A percentile compares a stretch with the other conserved stretches of the same genome.
Evolutionary conservation across 768 basidiomycete species (phyloP).

Genomic region (Rubroboletus satanas): DNA sequence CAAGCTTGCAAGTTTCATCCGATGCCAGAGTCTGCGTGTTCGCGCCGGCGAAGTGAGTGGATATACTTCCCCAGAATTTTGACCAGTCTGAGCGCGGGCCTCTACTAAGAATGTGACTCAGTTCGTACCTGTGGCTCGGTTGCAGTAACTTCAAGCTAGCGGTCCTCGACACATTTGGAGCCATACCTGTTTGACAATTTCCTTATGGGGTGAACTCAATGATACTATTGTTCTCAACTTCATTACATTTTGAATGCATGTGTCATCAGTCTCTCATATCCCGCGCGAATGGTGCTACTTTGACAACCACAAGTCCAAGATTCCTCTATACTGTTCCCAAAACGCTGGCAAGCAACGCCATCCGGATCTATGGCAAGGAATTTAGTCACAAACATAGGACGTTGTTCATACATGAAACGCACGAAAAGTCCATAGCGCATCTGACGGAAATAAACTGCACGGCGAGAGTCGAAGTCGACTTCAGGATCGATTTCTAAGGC

Average conservation of each 20-base stretch:
- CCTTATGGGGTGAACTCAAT: too few relatives aligned
- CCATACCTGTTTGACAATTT: too few relatives aligned
- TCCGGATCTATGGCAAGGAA: constrained; percentile 51
- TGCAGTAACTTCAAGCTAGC: too few relatives aligned
- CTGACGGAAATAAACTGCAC: constrained; percentile 97
- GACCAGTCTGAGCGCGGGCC: accelerated
- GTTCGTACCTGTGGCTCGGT: too few relatives aligned
- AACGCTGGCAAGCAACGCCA: constrained; percentile 76
- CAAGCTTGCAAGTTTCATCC: too few relatives aligned
- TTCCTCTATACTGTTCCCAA: constrained; percentile 33
- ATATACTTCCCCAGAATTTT: too few relatives aligned
- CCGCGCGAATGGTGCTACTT: background rate
- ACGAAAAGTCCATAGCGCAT: constrained; percentile 98
- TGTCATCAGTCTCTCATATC: background rate
- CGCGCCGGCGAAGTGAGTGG: too few relatives aligned
- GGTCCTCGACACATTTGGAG: too few relatives aligned
- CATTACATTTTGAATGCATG: too few relatives aligned
- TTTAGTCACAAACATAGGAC: background rate
- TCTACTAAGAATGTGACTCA: accelerated
- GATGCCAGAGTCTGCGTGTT: too few relatives aligned
- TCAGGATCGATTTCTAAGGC: constrained; percentile 94
- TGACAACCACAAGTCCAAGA: background rate
- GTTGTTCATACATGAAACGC: constrained; percentile 36
- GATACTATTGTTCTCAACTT: too few relatives aligned
- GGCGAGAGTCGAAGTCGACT: constrained; percentile 92